Conservation (phyloP, 2,329 filamentous ascomycete species). For the Aureobasidium subglaciale region DNA sequence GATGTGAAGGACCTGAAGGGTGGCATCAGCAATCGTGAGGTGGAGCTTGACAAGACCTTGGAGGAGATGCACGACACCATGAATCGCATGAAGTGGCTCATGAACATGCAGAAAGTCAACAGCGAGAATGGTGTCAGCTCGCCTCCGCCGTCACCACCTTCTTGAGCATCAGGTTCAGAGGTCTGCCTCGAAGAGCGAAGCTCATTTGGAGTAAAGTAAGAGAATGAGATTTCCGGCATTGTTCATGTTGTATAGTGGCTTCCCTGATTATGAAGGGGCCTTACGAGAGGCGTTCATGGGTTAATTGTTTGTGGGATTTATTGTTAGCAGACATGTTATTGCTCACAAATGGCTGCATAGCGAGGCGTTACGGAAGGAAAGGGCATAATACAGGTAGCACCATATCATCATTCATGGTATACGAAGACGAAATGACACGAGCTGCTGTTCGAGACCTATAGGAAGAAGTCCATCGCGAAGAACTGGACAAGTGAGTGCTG, state of each 20-base stretch:
- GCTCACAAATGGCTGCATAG: constrained; percentile 6
- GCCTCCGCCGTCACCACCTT: neutral
- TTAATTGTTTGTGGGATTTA: neutral
- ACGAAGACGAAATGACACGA: neutral
- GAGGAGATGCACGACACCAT: constrained; percentile 54
- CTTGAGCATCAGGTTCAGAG: neutral
- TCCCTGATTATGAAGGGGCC: neutral
- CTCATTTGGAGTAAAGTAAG: neutral
- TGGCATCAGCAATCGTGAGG: constrained; percentile 50
- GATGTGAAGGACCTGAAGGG: constrained; percentile 51
- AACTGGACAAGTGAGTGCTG: neutral
- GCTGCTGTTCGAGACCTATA: neutral
- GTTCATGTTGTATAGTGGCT: constrained; percentile 2
- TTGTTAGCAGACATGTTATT: neutral
- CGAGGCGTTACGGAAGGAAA: neutral
- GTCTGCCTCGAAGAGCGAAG: neutral
- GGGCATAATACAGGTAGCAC: neutral
- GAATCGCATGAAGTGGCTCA: constrained; percentile 65
- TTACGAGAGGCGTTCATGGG: constrained; percentile 9
- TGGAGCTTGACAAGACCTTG: constrained; percentile 54
- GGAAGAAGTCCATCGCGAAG: neutral
- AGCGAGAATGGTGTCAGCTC: constrained; percentile 13
- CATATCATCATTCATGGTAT: neutral
- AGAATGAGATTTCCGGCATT: neutral
- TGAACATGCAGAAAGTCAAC: constrained; percentile 52